Evolutionary conservation across 345 rosid genomes (phyloP).

Genomic region (Stellera chamaejasme): DNA sequence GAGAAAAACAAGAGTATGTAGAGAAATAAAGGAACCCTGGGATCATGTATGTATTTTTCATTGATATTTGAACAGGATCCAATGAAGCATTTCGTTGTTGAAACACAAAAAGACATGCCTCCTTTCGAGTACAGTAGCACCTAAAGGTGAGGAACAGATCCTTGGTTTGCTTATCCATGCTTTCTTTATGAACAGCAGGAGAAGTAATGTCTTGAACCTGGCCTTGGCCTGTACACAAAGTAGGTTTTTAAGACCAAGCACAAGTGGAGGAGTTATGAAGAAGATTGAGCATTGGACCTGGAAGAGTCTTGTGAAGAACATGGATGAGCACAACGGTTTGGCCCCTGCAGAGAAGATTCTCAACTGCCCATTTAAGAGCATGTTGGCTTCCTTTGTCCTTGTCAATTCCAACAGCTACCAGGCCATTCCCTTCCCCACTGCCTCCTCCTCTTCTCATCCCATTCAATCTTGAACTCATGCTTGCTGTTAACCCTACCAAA

Average conservation of each 20-base stretch:
- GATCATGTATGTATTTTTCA: neutral
- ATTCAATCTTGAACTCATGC: too few relatives aligned
- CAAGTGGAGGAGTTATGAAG: neutral
- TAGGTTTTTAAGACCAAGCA: too few relatives aligned
- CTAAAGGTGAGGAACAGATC: conserved; percentile 72
- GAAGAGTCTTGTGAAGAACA: conserved; percentile 29
- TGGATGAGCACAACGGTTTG: conserved; percentile 68
- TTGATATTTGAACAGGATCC: too few relatives aligned
- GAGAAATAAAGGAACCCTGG: too few relatives aligned
- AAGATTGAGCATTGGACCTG: conserved; percentile 13
- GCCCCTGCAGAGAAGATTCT: conserved; percentile 59
- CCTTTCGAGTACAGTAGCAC: conserved; percentile 86
- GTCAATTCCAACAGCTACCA: conserved; percentile 79
- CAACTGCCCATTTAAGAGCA: conserved; percentile 75
- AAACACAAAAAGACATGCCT: conserved; percentile 26
- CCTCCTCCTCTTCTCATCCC: conserved; percentile 21
- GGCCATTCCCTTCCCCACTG: conserved; percentile 34
- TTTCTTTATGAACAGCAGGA: conserved; percentile 19
- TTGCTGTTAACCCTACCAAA: conserved; percentile 19
- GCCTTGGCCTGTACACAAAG: conserved; percentile 17
- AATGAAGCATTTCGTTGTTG: neutral
- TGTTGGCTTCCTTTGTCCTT: conserved; percentile 76
- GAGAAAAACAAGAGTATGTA: neutral
- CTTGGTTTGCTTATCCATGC: conserved; percentile 37
- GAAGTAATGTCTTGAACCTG: conserved; percentile 7